A percentile compares a stretch with the other conserved stretches of the same genome.
phyloP scores from a whole-genome alignment of 768 basidiomycete species.

The Filobasidium wieringae region DNA sequence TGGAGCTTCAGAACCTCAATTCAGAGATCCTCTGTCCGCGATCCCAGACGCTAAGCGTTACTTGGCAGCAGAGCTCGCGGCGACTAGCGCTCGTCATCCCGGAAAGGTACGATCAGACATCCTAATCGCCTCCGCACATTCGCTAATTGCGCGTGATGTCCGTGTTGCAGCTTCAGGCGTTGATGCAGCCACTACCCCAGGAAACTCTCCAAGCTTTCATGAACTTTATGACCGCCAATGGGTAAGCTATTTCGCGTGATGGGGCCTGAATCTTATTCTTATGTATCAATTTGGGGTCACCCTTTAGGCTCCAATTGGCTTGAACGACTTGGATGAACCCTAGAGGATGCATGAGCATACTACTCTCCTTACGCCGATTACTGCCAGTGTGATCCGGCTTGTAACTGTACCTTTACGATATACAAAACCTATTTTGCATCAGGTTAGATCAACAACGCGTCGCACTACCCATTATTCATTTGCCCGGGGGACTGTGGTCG shows the following conservation, averaged over 20 bases:
- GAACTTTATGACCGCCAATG: constrained; percentile 4
- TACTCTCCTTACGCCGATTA: no score
- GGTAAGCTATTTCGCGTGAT: not conserved
- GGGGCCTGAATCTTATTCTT: not conserved
- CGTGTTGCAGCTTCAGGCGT: not conserved
- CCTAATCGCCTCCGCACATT: not conserved
- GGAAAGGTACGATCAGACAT: constrained; percentile 21
- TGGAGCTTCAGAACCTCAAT: constrained; percentile 59
- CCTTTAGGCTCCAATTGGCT: not conserved
- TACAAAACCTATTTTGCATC: no score
- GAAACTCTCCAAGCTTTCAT: constrained; percentile 1
- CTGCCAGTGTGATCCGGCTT: no score
- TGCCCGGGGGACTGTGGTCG: no score
- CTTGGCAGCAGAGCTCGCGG: constrained; percentile 24
- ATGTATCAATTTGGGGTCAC: not conserved
- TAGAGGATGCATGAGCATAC: no score
- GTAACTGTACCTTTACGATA: no score
- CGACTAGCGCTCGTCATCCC: constrained; percentile 22
- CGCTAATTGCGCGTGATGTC: not conserved
- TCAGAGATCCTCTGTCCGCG: constrained; percentile 47
- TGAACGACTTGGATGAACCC: no score
- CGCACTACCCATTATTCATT: no score
- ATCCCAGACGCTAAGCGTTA: constrained; percentile 37
- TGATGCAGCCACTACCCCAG: constrained; percentile 7
- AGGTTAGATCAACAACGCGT: no score